Percentiles rank a stretch among this genome's conserved stretches.
phyloP scores from a whole-genome alignment of 108 stramenopile genomes.

The Stephanodiscus triporus region DNA sequence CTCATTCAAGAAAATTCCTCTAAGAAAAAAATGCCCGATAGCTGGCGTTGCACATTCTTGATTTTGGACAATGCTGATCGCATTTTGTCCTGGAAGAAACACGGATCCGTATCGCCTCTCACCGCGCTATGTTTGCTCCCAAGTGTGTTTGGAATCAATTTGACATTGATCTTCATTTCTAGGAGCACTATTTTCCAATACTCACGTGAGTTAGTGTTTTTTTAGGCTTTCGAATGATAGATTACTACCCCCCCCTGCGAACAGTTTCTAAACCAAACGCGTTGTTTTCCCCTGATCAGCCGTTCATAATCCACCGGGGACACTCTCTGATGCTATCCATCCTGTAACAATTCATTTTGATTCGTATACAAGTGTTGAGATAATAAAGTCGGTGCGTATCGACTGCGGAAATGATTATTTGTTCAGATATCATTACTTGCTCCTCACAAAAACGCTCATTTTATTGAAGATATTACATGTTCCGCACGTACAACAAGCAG shows the following conservation, averaged over 20 bases:
- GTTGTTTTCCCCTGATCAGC: conserved; percentile 4
- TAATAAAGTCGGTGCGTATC: conserved; percentile 28
- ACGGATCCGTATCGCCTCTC: conserved; percentile 48
- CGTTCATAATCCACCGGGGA: conserved; percentile 49
- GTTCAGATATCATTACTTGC: background rate
- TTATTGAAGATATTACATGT: conserved; percentile 29
- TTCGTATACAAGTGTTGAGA: conserved; percentile 40
- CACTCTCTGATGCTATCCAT: conserved; percentile 48
- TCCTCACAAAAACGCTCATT: background rate
- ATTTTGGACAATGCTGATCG: conserved; percentile 75
- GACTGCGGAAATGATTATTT: background rate
- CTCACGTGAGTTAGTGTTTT: conserved; percentile 50
- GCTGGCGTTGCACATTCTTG: conserved; percentile 54
- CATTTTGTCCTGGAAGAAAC: conserved; percentile 52
- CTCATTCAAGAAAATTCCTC: conserved; percentile 32
- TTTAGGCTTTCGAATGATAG: background rate
- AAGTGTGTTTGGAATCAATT: conserved; percentile 59
- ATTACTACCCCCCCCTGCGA: conserved; percentile 3
- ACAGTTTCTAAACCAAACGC: background rate
- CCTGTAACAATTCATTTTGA: conserved; percentile 61
- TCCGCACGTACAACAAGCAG: conserved; percentile 24
- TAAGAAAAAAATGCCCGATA: background rate
- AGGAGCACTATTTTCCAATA: conserved; percentile 41
- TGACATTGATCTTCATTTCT: conserved; percentile 68
- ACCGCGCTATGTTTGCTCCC: conserved; percentile 67